Evolutionary conservation across 345 rosid species (phyloP).

Genomic region (Stellera chamaejasme): DNA sequence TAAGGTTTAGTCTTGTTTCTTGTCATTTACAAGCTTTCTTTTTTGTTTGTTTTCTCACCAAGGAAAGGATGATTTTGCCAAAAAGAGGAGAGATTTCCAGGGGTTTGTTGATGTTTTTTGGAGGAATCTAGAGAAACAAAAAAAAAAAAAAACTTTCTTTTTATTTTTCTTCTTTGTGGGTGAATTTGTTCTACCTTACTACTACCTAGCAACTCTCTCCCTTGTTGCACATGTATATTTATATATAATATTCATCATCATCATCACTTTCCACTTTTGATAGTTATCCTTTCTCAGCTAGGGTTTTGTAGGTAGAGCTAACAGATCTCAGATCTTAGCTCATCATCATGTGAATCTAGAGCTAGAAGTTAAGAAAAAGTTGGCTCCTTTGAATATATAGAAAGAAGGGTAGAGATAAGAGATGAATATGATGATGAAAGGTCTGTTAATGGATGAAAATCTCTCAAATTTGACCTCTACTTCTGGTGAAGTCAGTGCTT

Average conservation of each 20-base stretch:
- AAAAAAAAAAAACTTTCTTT: too few relatives aligned
- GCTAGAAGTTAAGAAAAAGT: too few relatives aligned
- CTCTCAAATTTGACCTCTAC: slow-evolving; percentile 67
- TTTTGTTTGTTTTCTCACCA: background rate
- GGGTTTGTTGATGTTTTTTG: too few relatives aligned
- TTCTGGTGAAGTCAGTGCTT: slow-evolving; percentile 60
- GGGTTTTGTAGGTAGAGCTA: slow-evolving; percentile 21
- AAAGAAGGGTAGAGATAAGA: background rate
- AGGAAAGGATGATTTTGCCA: background rate
- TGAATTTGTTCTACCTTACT: too few relatives aligned
- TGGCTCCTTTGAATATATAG: too few relatives aligned
- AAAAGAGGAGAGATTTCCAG: background rate
- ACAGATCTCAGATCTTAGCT: slow-evolving; percentile 17
- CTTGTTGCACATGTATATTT: too few relatives aligned
- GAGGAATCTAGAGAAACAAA: too few relatives aligned
- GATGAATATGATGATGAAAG: slow-evolving; percentile 20
- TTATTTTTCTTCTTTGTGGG: too few relatives aligned
- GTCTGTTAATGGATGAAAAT: slow-evolving; percentile 36
- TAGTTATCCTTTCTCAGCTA: slow-evolving; percentile 27
- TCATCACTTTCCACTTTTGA: slow-evolving; percentile 16
- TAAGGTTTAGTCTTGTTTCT: slow-evolving; percentile 15
- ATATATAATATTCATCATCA: too few relatives aligned
- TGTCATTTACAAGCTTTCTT: background rate
- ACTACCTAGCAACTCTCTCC: too few relatives aligned
- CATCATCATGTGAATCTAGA: too few relatives aligned